Evolutionary conservation across 345 rosid genomes (phyloP).

Genomic region (Rhodamnia argentea): DNA sequence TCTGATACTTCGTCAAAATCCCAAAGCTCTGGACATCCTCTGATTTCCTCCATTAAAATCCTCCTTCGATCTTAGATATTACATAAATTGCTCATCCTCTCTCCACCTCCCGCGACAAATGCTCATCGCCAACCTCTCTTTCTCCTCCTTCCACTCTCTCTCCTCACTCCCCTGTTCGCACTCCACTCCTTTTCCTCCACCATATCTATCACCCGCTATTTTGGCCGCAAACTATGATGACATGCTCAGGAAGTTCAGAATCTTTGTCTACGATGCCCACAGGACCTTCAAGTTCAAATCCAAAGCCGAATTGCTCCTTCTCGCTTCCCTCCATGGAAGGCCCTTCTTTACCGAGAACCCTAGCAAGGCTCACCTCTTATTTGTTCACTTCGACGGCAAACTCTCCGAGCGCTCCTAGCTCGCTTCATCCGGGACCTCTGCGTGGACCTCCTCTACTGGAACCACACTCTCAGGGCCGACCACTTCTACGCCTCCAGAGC

Average conservation of each 20-base stretch:
- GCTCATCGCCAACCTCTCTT: background rate
- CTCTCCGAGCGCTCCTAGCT: conserved; percentile 21
- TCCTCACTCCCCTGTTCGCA: background rate
- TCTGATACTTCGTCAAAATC: no score
- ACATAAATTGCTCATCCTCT: no score
- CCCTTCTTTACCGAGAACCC: conserved; percentile 28
- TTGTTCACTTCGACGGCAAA: conserved; percentile 29
- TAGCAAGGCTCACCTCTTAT: conserved; percentile 39
- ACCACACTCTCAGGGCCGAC: conserved; percentile 52
- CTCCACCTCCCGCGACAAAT: background rate
- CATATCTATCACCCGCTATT: conserved; percentile 26
- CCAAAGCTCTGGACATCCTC: no score
- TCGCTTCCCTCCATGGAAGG: conserved; percentile 25
- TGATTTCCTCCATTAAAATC: no score
- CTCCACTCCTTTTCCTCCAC: background rate
- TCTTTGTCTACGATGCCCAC: conserved; percentile 24
- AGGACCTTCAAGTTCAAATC: conserved; percentile 11
- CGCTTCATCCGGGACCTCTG: conserved; percentile 15
- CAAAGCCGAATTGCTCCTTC: conserved; percentile 23
- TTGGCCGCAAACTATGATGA: conserved; percentile 21
- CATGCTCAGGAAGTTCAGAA: conserved; percentile 19
- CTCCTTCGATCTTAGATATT: no score
- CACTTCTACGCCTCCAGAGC: conserved; percentile 27
- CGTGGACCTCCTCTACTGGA: conserved; percentile 36
- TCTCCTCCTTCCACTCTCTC: background rate